phyloP scores from a whole-genome alignment of 2,329 filamentous ascomycete species.

The Kalmusia sp. region DNA sequence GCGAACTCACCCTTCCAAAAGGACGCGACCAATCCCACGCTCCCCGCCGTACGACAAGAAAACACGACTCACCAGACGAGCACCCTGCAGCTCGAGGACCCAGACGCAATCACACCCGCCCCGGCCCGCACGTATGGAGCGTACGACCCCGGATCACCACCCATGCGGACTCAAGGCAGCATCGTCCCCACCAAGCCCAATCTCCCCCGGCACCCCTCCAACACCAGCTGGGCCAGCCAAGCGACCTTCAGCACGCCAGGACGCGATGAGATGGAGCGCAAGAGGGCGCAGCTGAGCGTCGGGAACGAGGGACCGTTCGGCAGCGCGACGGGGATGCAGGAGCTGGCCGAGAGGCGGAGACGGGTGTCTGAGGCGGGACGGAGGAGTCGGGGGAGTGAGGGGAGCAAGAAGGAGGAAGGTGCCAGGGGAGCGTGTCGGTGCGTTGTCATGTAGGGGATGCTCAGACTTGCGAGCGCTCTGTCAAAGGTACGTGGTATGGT shows the following conservation, averaged over 20 bases:
- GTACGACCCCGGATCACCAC: neutral
- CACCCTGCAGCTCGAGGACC: no score
- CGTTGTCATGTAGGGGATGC: conserved; percentile 24
- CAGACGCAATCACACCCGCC: neutral
- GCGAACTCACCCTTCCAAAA: neutral
- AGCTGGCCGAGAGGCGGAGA: conserved; percentile 23
- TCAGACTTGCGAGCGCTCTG: neutral
- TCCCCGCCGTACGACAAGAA: neutral
- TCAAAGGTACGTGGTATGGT: neutral
- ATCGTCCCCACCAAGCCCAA: neutral
- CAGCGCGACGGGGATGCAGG: conserved; percentile 18
- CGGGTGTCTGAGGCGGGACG: conserved; percentile 16
- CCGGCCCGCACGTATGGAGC: neutral
- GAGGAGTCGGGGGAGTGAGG: conserved; percentile 3
- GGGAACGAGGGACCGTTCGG: conserved; percentile 34
- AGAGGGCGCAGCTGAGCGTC: conserved; percentile 18
- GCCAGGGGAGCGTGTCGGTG: conserved; percentile 14
- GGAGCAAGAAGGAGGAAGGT: neutral
- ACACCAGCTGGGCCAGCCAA: neutral
- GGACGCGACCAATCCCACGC: neutral
- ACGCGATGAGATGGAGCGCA: conserved; percentile 41
- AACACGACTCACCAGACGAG: neutral
- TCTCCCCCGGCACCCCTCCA: neutral
- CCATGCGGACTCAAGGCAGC: no score
- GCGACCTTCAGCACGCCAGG: conserved; percentile 35